phyloP scores from a whole-genome alignment of 225 moss, liverwort and hornwort genomes.

The Sphagnum contortum region DNA sequence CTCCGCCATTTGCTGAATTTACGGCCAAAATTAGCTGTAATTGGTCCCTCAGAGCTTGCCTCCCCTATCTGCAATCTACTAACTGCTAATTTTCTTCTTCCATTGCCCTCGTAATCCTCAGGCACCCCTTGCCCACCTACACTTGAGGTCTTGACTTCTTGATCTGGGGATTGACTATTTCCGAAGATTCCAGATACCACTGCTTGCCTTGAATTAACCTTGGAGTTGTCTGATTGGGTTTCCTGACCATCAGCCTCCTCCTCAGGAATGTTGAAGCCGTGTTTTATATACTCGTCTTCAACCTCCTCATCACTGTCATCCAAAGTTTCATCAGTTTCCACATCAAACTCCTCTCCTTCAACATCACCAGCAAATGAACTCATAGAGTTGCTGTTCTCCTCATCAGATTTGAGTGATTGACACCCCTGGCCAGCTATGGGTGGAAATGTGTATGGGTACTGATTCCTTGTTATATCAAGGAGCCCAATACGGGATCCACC shows the following conservation, averaged over 20 bases:
- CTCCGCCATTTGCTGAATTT: constrained; percentile 93
- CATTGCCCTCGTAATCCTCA: constrained; percentile 16
- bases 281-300: constrained; percentile 15
- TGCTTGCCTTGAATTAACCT: neutral
- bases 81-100: neutral
- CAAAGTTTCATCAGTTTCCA: constrained; percentile 14
- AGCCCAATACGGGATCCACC: constrained; percentile 85
- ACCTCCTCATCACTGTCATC: constrained; percentile 26
- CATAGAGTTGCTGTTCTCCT: constrained; percentile 17
- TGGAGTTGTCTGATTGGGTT: neutral
- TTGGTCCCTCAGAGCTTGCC: constrained; percentile 37
- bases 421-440: constrained; percentile 23
- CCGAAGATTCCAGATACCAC: constrained; percentile 9
- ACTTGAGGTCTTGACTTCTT: constrained; percentile 8
- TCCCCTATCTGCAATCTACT: neutral
- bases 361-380: constrained; percentile 20
- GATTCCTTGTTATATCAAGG: constrained; percentile 80
- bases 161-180: no score
- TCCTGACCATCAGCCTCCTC: constrained; percentile 13
- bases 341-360: constrained; percentile 12
- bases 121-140: neutral
- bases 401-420: constrained; percentile 4
- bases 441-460: constrained; percentile 87
- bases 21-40: constrained; percentile 90
- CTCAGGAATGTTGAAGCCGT: constrained; percentile 7